Base-by-base conservation (phyloP, 2,329 filamentous ascomycete species). In the Fusarium sp. region DNA sequence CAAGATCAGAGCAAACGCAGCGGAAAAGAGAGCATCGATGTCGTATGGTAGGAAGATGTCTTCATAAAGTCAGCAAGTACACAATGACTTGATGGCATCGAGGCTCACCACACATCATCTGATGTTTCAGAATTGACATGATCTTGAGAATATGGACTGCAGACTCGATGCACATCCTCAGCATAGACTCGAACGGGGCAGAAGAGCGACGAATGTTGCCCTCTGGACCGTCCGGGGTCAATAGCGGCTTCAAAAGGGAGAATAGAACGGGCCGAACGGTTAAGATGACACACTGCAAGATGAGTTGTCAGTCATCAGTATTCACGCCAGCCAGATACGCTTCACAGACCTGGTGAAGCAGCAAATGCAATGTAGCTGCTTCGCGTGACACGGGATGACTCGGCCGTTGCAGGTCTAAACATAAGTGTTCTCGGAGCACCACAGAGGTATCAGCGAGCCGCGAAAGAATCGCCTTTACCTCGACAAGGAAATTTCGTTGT, bases 21-120 rank as follows among this genome's bases (percentile, higher is more conserved):
- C 68, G 2, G 70, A 72, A n/a, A 70, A 72, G 1, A 72, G 23
- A 2, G 68, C 65, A 23, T 72, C 68, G 8, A 72, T 72, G 30
- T 72, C 68, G 23, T 70, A 72, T 9, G 68, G 70, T 6, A 72
- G 28, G 23, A 72, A 72, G 7, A 72, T 51, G n/a, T 72, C 70
- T 72, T 3, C 2, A 2, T 13, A 9, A 3, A 9, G 46, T 60
- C 10, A 65, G 34, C 2, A 56, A n/a, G 9, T 7, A 7, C 28
- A 7, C 7, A 10, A 4, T 11, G 6, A 11, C n/a, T 23, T 3
- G 15, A 13, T 3, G 11, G 8, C 34, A 9, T 16, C 10, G 27
- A 16, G 4, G 6, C 61, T 55, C 37, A 69, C 69, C 68, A 30
- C 70, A 72, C 54, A 70, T 72, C 66, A 70, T 72, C 28, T 72